Percentiles rank a stretch among this genome's conserved stretches.
These are phyloP conservation scores for Aspergillus flavus DNA, from an alignment of 2,329 filamentous ascomycete species.

Conservation along the genomic window DNA sequence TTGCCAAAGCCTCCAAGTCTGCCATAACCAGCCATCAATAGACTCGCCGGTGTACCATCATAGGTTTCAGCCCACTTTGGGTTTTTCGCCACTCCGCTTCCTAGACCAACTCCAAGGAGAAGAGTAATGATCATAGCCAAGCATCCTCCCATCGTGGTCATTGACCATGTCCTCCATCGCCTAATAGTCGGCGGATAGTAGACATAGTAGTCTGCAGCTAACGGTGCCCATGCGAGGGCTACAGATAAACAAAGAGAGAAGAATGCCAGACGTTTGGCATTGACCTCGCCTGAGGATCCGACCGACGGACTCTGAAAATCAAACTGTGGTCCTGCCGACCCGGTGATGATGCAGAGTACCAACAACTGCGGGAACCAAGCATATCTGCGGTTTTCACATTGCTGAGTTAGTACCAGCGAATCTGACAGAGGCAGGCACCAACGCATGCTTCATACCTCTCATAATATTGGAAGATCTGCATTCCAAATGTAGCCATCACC, in stretches of 20 bases:
- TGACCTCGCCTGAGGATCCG: slow-evolving; percentile 29
- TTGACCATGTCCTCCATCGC: slow-evolving; percentile 39
- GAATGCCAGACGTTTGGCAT: slow-evolving; percentile 41
- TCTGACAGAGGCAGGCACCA: background rate
- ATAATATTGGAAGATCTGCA: slow-evolving; percentile 47
- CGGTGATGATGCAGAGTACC: slow-evolving; percentile 43
- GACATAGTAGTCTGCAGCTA: slow-evolving; percentile 48
- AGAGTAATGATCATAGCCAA: slow-evolving; percentile 38
- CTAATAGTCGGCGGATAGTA: slow-evolving; percentile 45
- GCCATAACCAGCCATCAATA: slow-evolving; percentile 43
- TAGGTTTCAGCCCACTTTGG: slow-evolving; percentile 22
- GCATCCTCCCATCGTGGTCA: slow-evolving; percentile 41
- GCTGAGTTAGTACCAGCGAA: background rate
- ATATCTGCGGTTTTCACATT: slow-evolving; percentile 24
- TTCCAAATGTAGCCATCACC: slow-evolving; percentile 43
- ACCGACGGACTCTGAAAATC: slow-evolving; percentile 36
- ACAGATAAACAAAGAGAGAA: slow-evolving; percentile 41
- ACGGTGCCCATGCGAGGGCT: slow-evolving; percentile 37
- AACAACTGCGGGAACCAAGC: slow-evolving; percentile 47
- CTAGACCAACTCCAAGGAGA: slow-evolving; percentile 47
- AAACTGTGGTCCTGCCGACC: slow-evolving; percentile 39
- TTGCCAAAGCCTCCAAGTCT: slow-evolving; percentile 46
- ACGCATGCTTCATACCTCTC: slow-evolving; percentile 35
- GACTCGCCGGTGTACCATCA: slow-evolving; percentile 35
- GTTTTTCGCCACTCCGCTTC: slow-evolving; percentile 40